Base-by-base conservation (phyloP, 192 early-diverging fungal genomes). In the Glomus cerebriforme region DNA sequence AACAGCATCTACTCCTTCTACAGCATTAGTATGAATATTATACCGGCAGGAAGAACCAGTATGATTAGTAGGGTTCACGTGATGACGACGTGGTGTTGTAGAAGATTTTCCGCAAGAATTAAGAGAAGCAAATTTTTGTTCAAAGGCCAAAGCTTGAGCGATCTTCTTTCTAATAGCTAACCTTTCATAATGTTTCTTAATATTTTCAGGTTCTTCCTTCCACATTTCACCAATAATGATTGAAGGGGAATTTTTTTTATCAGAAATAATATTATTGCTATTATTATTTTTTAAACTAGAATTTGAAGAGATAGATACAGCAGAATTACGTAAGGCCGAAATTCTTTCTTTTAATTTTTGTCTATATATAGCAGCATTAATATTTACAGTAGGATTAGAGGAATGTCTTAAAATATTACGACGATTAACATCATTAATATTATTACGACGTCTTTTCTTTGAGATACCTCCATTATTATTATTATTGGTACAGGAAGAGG, bases 151-250 rank as follows among this genome's bases (percentile, higher is more conserved):
- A 64, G 62, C 62, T 64, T 64, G 62, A 7, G 24, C 62, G 29
- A 64, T 13, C 29, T 64, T 64, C 15, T 31, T 64, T 32, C 29
- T 26, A 24, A 64, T 15, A 29, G 62, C 62, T 5, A 64, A 31
- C 31, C 62, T 12, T 29, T 64, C 62, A 7, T 64, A 64, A 26
- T 64, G 62, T 31, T 31, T 64, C 17, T 64, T 64, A 17, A 64
- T 17, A 32, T 24, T 64, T 12, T 27, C 62, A 9, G 62, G 27
- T 64, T 64, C 62, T 5, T 64, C 27, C 15, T 64, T 26, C 62
- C 62, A 64, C 62, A 64, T 64, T 64, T 64, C 13, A 31, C 29
- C 62, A 64, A 64, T 64, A 27, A 17, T 64, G 15, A 31, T 64
- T 3, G 62, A 64, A 64, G 62, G 62, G 4, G 12, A 31, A 64